Evolutionary conservation across 495 filamentous ascomycete genomes (phyloP).

Genomic region (Penicillium psychrofluorescens): DNA sequence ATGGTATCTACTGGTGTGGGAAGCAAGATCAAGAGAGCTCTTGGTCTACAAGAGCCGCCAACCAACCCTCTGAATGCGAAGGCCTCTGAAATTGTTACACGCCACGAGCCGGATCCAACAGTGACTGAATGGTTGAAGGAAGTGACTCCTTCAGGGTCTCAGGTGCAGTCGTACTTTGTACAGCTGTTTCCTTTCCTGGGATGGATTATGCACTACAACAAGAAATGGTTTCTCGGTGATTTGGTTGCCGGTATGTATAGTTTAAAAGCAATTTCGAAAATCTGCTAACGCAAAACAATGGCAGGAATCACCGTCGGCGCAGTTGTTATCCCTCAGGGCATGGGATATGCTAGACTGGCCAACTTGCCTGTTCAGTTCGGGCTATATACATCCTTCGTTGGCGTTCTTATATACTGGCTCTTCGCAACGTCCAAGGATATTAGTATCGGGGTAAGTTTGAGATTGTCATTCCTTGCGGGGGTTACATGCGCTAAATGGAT

Average conservation of each 20-base stretch:
- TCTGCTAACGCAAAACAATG: too few species aligned
- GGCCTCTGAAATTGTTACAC: too few species aligned
- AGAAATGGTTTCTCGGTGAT: conserved; percentile 83
- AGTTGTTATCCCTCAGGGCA: conserved; percentile 93
- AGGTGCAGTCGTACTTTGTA: conserved; percentile 41
- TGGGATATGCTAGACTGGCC: conserved; percentile 92
- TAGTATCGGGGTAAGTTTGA: conserved; percentile 60
- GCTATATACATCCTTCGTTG: conserved; percentile 96
- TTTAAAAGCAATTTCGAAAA: neutral
- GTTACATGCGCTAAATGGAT: too few species aligned
- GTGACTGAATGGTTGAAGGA: too few species aligned
- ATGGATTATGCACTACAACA: conserved; percentile 86
- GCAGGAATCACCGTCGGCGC: conserved; percentile 87
- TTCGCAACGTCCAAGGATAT: conserved; percentile 99
- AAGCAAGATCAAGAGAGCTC: too few species aligned
- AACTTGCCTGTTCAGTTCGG: conserved; percentile 72
- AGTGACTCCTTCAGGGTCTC: too few species aligned
- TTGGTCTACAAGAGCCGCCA: too few species aligned
- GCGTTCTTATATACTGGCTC: conserved; percentile 94
- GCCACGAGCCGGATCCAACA: too few species aligned
- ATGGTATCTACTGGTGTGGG: too few species aligned
- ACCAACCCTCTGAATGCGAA: too few species aligned
- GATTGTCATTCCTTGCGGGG: too few species aligned
- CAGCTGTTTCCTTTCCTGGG: conserved; percentile 78
- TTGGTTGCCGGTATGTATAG: conserved; percentile 72